Evolutionary conservation across 1,139 yeast genomes (phyloP).

Genomic region (Pichia cactophila): DNA sequence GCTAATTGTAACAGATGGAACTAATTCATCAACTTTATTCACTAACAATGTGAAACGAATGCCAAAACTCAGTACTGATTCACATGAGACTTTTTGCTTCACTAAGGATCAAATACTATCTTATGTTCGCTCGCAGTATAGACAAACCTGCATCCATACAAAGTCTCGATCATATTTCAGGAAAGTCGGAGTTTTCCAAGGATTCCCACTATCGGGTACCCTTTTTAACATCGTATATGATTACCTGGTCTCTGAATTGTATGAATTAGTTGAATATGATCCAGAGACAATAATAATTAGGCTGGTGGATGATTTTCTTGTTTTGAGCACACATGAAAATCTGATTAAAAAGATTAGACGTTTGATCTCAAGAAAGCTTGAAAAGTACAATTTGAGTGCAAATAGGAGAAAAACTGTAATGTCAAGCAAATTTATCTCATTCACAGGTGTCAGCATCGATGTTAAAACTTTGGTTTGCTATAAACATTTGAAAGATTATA

Average conservation of each 20-base stretch:
- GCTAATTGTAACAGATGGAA: slow-evolving; percentile 4
- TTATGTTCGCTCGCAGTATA: slow-evolving; percentile 35
- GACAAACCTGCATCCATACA: slow-evolving; percentile 32
- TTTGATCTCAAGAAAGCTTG: slow-evolving; percentile 33
- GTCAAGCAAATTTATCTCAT: slow-evolving; percentile 16
- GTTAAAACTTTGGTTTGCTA: slow-evolving; percentile 22
- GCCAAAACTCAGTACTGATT: slow-evolving; percentile 22
- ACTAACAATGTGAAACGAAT: background rate
- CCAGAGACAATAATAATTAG: slow-evolving; percentile 43
- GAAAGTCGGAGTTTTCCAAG: slow-evolving; percentile 75
- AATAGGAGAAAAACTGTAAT: slow-evolving; percentile 49
- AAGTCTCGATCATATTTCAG: slow-evolving; percentile 36
- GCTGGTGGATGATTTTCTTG: slow-evolving; percentile 79
- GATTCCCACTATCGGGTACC: slow-evolving; percentile 68
- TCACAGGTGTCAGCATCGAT: slow-evolving; percentile 26
- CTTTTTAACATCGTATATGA: slow-evolving; percentile 74
- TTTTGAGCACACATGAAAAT: slow-evolving; percentile 41
- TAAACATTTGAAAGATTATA: slow-evolving; percentile 23
- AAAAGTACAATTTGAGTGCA: slow-evolving; percentile 51
- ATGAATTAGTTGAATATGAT: slow-evolving; percentile 20
- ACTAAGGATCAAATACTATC: slow-evolving; percentile 28
- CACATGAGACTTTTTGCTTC: slow-evolving; percentile 26
- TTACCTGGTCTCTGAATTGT: slow-evolving; percentile 39
- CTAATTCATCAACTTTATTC: slow-evolving; percentile 1
- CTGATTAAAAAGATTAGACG: slow-evolving; percentile 25